A percentile compares a stretch with the other conserved stretches of the same genome.
Conservation (phyloP, 2,329 filamentous ascomycete species). For the Talaromyces albobiverticillius region DNA sequence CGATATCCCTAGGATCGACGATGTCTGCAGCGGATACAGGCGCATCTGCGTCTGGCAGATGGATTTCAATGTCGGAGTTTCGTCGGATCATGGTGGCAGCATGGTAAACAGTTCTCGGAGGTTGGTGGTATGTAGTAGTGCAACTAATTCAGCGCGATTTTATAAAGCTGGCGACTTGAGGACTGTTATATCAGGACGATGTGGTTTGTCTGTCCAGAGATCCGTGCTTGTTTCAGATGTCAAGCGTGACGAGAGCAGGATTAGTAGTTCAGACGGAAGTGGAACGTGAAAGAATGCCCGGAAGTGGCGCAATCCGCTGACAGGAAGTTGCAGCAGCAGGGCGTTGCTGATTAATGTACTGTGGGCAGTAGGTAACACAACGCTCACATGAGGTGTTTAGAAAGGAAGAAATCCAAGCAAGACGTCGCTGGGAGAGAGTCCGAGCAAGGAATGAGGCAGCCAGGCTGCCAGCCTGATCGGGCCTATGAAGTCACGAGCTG, state of each 20-base stretch:
- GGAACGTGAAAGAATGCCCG: constrained; percentile 11
- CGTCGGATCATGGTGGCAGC: constrained; percentile 35
- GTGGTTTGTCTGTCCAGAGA: constrained; percentile 1
- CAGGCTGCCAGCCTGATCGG: too few relatives aligned
- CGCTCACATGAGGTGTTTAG: too few relatives aligned
- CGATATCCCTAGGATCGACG: constrained; percentile 31
- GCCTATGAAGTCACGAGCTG: too few relatives aligned
- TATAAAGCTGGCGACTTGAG: too few relatives aligned
- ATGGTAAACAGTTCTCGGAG: constrained; percentile 2
- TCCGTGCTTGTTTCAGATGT: constrained; percentile 18
- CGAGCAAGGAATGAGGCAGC: too few relatives aligned
- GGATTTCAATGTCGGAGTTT: constrained; percentile 42
- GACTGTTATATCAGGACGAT: not conserved
- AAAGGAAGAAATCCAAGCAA: too few relatives aligned
- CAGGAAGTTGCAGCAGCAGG: not conserved
- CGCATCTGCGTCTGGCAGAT: constrained; percentile 34
- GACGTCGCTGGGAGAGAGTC: too few relatives aligned
- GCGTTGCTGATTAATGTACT: constrained; percentile 5
- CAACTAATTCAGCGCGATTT: too few relatives aligned
- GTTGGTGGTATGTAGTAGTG: not conserved
- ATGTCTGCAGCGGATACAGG: constrained; percentile 24
- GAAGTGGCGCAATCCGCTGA: constrained; percentile 3
- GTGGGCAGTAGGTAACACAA: not conserved
- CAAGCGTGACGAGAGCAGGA: not conserved
- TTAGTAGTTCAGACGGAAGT: constrained; percentile 6